These are phyloP conservation scores for Zymoseptoria ardabiliae DNA, from an alignment of 2,329 filamentous ascomycete genomes.

Conservation along the genomic window DNA sequence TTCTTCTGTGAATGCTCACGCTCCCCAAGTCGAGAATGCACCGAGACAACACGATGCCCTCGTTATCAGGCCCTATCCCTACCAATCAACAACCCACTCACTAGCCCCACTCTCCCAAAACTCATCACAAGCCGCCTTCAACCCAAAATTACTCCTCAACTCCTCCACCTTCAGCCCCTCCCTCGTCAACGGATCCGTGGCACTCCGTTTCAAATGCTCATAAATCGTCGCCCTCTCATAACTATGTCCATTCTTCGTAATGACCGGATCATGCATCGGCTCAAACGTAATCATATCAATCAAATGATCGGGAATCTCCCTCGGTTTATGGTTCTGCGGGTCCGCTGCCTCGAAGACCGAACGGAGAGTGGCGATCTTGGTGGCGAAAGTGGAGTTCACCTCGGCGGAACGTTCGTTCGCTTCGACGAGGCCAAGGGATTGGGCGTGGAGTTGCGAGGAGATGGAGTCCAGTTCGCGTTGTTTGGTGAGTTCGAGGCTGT, in stretches of 20 bases:
- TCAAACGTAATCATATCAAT: constrained; percentile 54
- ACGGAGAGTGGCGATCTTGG: constrained; percentile 38
- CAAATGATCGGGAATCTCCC: constrained; percentile 66
- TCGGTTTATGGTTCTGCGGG: constrained; percentile 36
- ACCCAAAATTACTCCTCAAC: constrained; percentile 69
- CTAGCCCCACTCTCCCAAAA: constrained; percentile 84
- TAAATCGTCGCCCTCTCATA: constrained; percentile 82
- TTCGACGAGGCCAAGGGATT: constrained; percentile 38
- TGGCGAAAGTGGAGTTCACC: constrained; percentile 34
- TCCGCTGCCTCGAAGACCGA: constrained; percentile 43
- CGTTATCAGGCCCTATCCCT: neutral
- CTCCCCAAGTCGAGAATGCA: too few relatives aligned
- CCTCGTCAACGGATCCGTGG: constrained; percentile 76
- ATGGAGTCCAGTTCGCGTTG: constrained; percentile 35
- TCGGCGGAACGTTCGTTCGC: constrained; percentile 42
- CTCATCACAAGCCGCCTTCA: constrained; percentile 76
- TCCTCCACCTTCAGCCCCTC: constrained; percentile 63
- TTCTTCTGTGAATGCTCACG: too few relatives aligned
- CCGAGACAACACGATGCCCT: neutral
- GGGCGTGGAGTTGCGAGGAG: constrained; percentile 24
- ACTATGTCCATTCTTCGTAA: constrained; percentile 76
- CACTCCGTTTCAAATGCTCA: constrained; percentile 70
- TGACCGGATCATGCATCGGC: constrained; percentile 38
- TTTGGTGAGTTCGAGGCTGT: constrained; percentile 43
- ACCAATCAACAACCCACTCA: constrained; percentile 55